These are phyloP conservation scores for Penicillium odoratum DNA, from an alignment of 495 filamentous ascomycete genomes.

Conservation along the genomic window DNA sequence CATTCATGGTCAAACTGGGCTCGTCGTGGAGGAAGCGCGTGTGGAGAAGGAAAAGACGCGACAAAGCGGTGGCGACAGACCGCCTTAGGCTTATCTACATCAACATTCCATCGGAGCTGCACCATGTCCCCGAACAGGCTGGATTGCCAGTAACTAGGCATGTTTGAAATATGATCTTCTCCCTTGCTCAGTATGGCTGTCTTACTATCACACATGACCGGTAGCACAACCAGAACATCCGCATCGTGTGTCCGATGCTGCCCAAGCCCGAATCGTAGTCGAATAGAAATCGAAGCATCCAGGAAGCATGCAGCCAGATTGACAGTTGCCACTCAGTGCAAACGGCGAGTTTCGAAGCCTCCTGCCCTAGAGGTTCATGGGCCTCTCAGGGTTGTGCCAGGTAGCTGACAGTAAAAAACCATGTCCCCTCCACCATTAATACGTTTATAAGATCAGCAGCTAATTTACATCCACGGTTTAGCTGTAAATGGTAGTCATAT, in stretches of 20 bases:
- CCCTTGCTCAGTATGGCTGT: background rate
- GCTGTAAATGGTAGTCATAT: background rate
- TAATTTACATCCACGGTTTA: background rate
- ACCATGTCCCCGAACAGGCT: background rate
- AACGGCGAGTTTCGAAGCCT: conserved; percentile 3
- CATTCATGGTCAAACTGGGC: conserved; percentile 36
- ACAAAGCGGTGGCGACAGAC: conserved; percentile 20
- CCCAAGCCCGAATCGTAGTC: background rate
- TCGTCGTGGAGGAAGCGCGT: conserved; percentile 14
- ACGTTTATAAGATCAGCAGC: no score
- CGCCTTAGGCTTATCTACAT: conserved; percentile 17
- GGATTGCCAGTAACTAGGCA: background rate
- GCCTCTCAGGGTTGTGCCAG: background rate
- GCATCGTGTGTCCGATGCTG: background rate
- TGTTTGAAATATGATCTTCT: background rate
- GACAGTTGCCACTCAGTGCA: background rate
- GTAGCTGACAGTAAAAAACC: no score
- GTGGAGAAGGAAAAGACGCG: conserved; percentile 22
- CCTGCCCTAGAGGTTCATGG: conserved; percentile 5
- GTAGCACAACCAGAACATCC: conserved; percentile 3
- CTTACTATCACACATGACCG: conserved; percentile 11
- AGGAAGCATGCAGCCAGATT: background rate
- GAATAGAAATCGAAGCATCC: conserved; percentile 1
- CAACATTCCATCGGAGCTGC: conserved; percentile 8
- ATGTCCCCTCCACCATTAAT: no score